phyloP scores from a whole-genome alignment of 495 filamentous ascomycete genomes.

The Bombardia bombarda region DNA sequence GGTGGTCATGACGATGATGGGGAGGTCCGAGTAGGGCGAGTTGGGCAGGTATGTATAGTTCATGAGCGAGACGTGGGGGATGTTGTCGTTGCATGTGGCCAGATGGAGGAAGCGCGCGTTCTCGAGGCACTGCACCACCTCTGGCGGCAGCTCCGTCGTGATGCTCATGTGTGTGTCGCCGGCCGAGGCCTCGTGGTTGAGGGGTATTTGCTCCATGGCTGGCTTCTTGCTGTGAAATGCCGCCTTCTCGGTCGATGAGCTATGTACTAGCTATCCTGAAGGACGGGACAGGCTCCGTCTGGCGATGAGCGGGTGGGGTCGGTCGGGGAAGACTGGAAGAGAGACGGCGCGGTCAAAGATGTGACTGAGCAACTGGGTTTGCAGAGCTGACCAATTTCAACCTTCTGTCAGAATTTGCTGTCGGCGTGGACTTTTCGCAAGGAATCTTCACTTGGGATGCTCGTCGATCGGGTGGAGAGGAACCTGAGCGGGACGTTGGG shows the following conservation, averaged over 20 bases:
- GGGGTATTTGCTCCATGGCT: conserved; percentile 45
- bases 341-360: no score
- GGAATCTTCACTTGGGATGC: neutral
- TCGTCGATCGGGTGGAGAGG: neutral
- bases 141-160: conserved; percentile 61
- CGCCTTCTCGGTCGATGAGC: no score
- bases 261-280: no score
- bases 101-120: conserved; percentile 97
- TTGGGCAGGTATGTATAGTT: conserved; percentile 95
- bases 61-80: conserved; percentile 94
- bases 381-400: no score
- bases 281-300: no score
- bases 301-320: no score
- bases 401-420: no score
- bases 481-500: neutral
- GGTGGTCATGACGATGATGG: conserved; percentile 88
- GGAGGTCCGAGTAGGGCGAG: conserved; percentile 62
- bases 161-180: conserved; percentile 62
- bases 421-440: no score
- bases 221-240: neutral
- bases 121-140: conserved; percentile 84
- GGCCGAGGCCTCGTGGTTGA: conserved; percentile 67
- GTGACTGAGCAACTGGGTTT: no score
- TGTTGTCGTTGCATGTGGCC: conserved; percentile 74
- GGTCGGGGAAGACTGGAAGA: no score